Evolutionary conservation across 192 early-diverging fungal species (phyloP).

Genomic region (Backusella circina): DNA sequence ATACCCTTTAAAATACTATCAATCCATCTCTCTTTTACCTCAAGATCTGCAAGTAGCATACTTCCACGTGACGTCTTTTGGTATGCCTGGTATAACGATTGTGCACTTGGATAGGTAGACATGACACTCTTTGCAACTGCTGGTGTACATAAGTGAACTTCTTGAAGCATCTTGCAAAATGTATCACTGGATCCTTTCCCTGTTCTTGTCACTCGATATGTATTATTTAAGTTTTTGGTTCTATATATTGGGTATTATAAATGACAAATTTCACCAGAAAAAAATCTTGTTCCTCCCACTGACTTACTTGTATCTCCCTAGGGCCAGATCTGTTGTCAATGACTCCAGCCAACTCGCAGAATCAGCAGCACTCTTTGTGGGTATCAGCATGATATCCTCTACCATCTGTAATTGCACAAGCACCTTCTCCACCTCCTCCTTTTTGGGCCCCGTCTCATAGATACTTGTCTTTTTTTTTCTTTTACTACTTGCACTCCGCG

Average conservation of each 20-base stretch:
- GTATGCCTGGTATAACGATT: conserved; percentile 37
- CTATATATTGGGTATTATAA: too few species aligned
- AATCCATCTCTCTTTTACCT: conserved; percentile 15
- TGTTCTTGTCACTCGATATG: conserved; percentile 21
- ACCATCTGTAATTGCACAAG: conserved; percentile 35
- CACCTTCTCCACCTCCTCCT: conserved; percentile 25
- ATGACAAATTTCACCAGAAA: too few species aligned
- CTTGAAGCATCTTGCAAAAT: conserved; percentile 40
- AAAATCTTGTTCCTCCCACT: neutral
- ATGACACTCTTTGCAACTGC: conserved; percentile 34
- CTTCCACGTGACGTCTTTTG: conserved; percentile 6
- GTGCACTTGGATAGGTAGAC: conserved; percentile 32
- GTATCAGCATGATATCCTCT: conserved; percentile 32
- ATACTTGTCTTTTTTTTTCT: neutral
- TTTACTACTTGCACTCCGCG: neutral
- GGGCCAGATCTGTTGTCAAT: conserved; percentile 37
- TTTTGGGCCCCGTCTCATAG: neutral
- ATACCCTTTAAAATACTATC: neutral
- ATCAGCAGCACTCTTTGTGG: conserved; percentile 31
- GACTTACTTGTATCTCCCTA: conserved; percentile 35
- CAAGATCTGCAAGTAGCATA: conserved; percentile 35
- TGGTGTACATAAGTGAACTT: conserved; percentile 41
- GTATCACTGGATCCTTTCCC: conserved; percentile 33
- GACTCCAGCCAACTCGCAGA: conserved; percentile 27
- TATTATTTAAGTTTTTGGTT: conserved; percentile 21